These are phyloP conservation scores for Naegleria lovaniensis DNA, from an alignment of 208 protist species.

Conservation along the genomic window DNA sequence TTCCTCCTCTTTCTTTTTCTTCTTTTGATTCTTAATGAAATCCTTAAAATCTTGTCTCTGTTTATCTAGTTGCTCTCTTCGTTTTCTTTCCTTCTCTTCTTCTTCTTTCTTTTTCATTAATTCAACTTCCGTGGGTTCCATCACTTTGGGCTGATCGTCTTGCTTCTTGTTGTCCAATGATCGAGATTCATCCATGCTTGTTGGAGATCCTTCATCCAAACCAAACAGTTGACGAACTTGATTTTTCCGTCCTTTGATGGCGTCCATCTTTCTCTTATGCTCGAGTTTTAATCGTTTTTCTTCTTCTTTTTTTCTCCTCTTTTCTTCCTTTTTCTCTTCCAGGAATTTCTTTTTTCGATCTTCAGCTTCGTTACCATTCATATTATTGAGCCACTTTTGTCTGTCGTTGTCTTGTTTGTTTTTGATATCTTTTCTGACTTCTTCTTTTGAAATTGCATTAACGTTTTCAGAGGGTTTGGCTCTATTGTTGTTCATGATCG, in stretches of 20 bases:
- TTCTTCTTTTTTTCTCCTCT: background rate
- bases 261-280: background rate
- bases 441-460: background rate
- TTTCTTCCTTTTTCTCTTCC: conserved; percentile 1
- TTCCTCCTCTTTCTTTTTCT: conserved; percentile 10
- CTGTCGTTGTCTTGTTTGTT: background rate
- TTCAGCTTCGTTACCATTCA: background rate
- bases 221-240: background rate
- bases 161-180: background rate
- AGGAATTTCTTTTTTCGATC: conserved; percentile 11
- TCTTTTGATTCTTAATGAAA: background rate
- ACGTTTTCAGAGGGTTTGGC: background rate
- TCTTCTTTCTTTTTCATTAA: background rate
- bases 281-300: background rate
- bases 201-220: background rate
- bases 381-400: background rate
- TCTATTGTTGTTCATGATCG: background rate
- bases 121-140: background rate
- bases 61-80: background rate
- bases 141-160: background rate
- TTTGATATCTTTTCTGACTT: background rate
- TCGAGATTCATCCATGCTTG: background rate
- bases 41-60: background rate
- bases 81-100: background rate
- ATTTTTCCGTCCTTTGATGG: background rate